Conservation (phyloP, 1,139 yeast species). For the Geotrichum citri-aurantii region DNA sequence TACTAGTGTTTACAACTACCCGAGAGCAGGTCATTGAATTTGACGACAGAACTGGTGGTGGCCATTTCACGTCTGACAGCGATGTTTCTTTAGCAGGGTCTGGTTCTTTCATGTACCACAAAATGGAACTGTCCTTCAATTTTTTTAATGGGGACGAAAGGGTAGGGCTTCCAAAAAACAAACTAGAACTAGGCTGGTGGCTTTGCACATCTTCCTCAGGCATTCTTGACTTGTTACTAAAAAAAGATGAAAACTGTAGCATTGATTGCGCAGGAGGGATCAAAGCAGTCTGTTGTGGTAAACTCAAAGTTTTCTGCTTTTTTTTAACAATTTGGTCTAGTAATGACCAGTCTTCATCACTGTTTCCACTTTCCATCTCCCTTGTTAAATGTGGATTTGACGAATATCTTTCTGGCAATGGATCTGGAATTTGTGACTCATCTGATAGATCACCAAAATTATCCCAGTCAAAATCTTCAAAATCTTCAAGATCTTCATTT, state of each 20-base stretch:
- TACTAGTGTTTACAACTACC: constrained; percentile 11
- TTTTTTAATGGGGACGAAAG: neutral
- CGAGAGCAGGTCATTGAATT: neutral
- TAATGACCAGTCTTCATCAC: neutral
- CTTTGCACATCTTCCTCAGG: neutral
- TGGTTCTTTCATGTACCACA: neutral
- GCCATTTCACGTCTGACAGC: neutral
- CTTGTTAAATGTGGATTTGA: neutral
- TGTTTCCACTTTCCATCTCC: neutral
- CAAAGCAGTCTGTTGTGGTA: neutral
- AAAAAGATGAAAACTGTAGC: neutral
- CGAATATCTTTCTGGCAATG: neutral
- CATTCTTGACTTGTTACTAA: neutral
- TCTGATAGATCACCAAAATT: neutral
- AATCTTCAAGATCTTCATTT: neutral
- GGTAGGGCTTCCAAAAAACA: neutral
- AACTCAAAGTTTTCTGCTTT: neutral
- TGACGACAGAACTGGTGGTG: neutral
- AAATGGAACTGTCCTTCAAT: neutral
- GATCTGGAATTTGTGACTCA: neutral
- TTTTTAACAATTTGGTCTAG: neutral
- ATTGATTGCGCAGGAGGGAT: neutral
- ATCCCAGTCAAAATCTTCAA: constrained; percentile 1
- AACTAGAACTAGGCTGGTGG: neutral
- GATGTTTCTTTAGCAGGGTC: neutral